Percentiles rank a stretch among this genome's conserved stretches.
phyloP scores from a whole-genome alignment of 1,284 basidiomycete genomes.

The Baeospora myosura region DNA sequence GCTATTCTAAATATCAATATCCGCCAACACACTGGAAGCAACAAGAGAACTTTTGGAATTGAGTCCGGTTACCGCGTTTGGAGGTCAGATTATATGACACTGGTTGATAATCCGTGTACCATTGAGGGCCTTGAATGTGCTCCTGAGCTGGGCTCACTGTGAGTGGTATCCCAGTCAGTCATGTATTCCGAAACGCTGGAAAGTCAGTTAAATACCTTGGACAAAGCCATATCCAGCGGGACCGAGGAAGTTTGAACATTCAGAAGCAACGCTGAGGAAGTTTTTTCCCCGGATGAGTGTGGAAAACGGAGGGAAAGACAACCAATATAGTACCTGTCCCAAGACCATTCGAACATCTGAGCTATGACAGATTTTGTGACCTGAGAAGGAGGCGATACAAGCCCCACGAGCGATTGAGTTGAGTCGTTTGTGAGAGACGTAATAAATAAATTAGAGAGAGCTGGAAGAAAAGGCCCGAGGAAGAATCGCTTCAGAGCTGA shows the following conservation, averaged over 20 bases:
- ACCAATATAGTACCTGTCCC: constrained; percentile 23
- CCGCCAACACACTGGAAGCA: neutral
- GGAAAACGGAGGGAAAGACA: neutral
- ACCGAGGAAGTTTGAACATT: constrained; percentile 60
- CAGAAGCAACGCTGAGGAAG: constrained; percentile 43
- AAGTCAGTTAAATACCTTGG: constrained; percentile 36
- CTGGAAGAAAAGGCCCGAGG: too few relatives aligned
- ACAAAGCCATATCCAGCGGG: constrained; percentile 63
- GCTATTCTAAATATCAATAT: constrained; percentile 19
- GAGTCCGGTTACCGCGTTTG: constrained; percentile 47
- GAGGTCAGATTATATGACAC: constrained; percentile 56
- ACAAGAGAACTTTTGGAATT: constrained; percentile 32
- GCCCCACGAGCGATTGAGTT: too few relatives aligned
- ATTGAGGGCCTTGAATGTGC: constrained; percentile 42
- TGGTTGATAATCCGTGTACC: constrained; percentile 69
- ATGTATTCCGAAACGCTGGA: constrained; percentile 8
- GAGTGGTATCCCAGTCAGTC: neutral
- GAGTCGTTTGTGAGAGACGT: too few relatives aligned
- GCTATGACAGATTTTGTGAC: constrained; percentile 42
- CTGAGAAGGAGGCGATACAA: too few relatives aligned
- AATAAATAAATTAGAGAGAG: too few relatives aligned
- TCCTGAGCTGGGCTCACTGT: constrained; percentile 44
- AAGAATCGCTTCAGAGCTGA: too few relatives aligned
- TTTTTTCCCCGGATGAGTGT: neutral
- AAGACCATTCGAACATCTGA: constrained; percentile 55